Conservation (phyloP, 2,329 filamentous ascomycete species). For the Stagonosporopsis tanaceti region DNA sequence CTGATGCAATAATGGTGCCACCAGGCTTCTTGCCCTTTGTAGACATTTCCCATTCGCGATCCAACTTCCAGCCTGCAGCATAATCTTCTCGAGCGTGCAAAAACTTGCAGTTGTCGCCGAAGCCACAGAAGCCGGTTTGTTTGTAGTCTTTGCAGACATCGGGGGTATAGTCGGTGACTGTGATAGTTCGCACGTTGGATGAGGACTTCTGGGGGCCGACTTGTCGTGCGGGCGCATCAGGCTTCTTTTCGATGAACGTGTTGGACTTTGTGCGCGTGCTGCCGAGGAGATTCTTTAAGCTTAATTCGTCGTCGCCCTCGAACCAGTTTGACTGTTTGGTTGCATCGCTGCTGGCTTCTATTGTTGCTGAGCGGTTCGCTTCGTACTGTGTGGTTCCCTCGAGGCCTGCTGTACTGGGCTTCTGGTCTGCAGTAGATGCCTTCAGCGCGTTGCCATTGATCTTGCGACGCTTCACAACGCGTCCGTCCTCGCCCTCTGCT, state of each 20-base stretch:
- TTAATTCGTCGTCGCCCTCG: slow-evolving; percentile 65
- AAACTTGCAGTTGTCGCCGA: slow-evolving; percentile 84
- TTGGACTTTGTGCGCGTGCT: slow-evolving; percentile 57
- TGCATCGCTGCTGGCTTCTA: slow-evolving; percentile 79
- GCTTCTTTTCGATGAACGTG: slow-evolving; percentile 79
- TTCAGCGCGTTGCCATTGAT: slow-evolving; percentile 72
- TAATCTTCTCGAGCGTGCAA: slow-evolving; percentile 79
- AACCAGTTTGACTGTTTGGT: slow-evolving; percentile 92
- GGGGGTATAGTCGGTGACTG: slow-evolving; percentile 86
- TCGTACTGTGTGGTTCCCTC: slow-evolving; percentile 62
- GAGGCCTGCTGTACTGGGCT: slow-evolving; percentile 47
- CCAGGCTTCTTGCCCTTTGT: slow-evolving; percentile 67
- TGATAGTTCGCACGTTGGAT: slow-evolving; percentile 89
- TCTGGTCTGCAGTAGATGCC: slow-evolving; percentile 66
- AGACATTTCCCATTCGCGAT: slow-evolving; percentile 89
- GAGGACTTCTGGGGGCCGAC: slow-evolving; percentile 89
- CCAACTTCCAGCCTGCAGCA: slow-evolving; percentile 94
- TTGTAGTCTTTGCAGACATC: slow-evolving; percentile 97
- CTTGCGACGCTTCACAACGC: slow-evolving; percentile 79
- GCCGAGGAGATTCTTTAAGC: slow-evolving; percentile 66
- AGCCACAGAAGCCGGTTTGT: slow-evolving; percentile 70
- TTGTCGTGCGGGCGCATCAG: slow-evolving; percentile 71
- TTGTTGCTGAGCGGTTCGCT: slow-evolving; percentile 68
- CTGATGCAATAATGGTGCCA: slow-evolving; percentile 64
- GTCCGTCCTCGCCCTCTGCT: slow-evolving; percentile 71